Evolutionary conservation across 2,329 filamentous ascomycete species (phyloP).

Genomic region (Ciborinia camelliae): DNA sequence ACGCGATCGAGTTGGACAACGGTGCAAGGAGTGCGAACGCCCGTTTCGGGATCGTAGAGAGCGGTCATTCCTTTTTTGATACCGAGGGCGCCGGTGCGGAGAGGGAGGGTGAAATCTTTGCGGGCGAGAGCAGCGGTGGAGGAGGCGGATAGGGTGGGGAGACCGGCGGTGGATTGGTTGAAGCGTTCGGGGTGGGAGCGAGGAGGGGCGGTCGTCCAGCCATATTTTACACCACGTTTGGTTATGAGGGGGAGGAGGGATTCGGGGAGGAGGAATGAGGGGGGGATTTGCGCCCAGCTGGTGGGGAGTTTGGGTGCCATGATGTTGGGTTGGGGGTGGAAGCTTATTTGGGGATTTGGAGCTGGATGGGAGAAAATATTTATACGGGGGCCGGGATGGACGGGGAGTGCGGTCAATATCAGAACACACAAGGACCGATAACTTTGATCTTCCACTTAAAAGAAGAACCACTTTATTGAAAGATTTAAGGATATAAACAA

Average conservation of each 20-base stretch:
- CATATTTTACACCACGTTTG: constrained; percentile 41
- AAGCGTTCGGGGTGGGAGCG: constrained; percentile 52
- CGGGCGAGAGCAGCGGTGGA: constrained; percentile 60
- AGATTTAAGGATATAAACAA: constrained; percentile 28
- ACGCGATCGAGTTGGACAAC: constrained; percentile 91
- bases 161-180: constrained; percentile 55
- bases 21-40: constrained; percentile 78
- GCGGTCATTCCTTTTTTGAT: constrained; percentile 96
- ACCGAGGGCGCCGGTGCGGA: constrained; percentile 78
- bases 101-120: constrained; percentile 55
- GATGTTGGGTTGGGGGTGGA: constrained; percentile 15
- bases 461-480: constrained; percentile 26
- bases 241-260: constrained; percentile 36
- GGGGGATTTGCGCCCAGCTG: constrained; percentile 36
- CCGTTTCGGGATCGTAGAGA: constrained; percentile 73
- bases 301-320: constrained; percentile 40
- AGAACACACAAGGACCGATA: constrained; percentile 21
- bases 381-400: constrained; percentile 30
- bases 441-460: not conserved
- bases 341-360: constrained; percentile 22
- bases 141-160: constrained; percentile 55
- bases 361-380: constrained; percentile 19
- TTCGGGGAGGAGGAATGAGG: constrained; percentile 36
- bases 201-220: constrained; percentile 56
- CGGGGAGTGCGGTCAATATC: constrained; percentile 34